Conservation (phyloP, 768 basidiomycete species). For the Macrolepiota albuminosa region DNA sequence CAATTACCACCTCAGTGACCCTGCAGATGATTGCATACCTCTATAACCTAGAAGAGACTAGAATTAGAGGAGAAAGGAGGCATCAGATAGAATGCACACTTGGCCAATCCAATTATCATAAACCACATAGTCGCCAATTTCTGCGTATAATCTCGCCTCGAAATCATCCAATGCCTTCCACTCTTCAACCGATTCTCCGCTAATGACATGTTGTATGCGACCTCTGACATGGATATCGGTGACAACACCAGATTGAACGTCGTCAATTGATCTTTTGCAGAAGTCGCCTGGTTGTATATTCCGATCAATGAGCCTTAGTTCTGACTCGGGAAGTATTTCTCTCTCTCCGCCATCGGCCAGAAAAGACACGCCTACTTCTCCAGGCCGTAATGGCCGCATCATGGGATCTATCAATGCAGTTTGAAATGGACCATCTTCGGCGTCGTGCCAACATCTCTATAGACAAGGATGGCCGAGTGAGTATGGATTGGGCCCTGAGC, state of each 20-base stretch:
- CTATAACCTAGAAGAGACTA: slow-evolving; percentile 2
- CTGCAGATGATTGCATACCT: slow-evolving; percentile 21
- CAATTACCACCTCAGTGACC: slow-evolving; percentile 65
- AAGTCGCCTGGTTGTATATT: slow-evolving; percentile 74
- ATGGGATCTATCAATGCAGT: slow-evolving; percentile 56
- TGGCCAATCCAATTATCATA: slow-evolving; percentile 89
- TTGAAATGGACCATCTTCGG: slow-evolving; percentile 58
- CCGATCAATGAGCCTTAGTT: slow-evolving; percentile 70
- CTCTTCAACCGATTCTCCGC: slow-evolving; percentile 47
- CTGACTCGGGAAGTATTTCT: slow-evolving; percentile 67
- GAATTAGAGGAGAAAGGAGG: background rate
- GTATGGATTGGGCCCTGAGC: background rate
- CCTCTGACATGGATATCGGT: slow-evolving; percentile 56
- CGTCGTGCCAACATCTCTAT: slow-evolving; percentile 88
- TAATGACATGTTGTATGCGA: slow-evolving; percentile 74
- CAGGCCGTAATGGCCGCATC: slow-evolving; percentile 67
- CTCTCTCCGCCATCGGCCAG: slow-evolving; percentile 44
- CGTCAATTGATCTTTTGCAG: slow-evolving; percentile 74
- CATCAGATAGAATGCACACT: slow-evolving; percentile 36
- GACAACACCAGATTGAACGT: slow-evolving; percentile 74
- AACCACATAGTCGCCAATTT: slow-evolving; percentile 78
- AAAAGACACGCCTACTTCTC: slow-evolving; percentile 82
- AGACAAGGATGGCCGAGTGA: background rate
- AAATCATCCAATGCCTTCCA: slow-evolving; percentile 64
- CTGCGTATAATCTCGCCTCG: slow-evolving; percentile 52